phyloP scores from a whole-genome alignment of 305 asterid species.

The Rubia tinctorum region DNA sequence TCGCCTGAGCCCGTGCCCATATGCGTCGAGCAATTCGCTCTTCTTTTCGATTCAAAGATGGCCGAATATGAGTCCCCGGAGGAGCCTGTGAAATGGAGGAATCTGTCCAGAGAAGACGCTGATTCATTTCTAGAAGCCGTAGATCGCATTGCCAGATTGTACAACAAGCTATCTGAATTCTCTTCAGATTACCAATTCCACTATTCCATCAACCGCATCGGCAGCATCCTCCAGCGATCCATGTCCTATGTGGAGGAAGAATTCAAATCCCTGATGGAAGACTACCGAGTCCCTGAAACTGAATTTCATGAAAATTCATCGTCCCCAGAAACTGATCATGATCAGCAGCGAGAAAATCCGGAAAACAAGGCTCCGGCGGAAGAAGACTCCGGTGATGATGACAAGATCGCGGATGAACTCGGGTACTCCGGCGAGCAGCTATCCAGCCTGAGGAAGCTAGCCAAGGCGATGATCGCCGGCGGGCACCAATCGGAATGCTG shows the following conservation, averaged over 20 bases:
- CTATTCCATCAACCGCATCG: conserved; percentile 55
- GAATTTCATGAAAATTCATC: conserved; percentile 9
- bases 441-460: conserved; percentile 34
- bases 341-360: conserved; percentile 9
- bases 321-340: conserved; percentile 22
- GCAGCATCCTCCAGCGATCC: conserved; percentile 59
- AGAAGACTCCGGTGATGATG: conserved; percentile 8
- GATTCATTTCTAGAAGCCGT: conserved; percentile 40
- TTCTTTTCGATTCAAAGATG: conserved; percentile 62
- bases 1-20: conserved; percentile 51
- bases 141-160: conserved; percentile 44
- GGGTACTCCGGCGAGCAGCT: conserved; percentile 48
- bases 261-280: conserved; percentile 56
- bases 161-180: conserved; percentile 29
- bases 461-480: conserved; percentile 50
- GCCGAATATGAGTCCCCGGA: conserved; percentile 45
- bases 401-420: neutral
- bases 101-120: conserved; percentile 46
- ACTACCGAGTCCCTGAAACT: conserved; percentile 30
- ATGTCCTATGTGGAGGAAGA: conserved; percentile 80
- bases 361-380: neutral
- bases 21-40: conserved; percentile 60
- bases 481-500: conserved; percentile 74
- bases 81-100: conserved; percentile 46
- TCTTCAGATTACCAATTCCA: conserved; percentile 57